phyloP scores from a whole-genome alignment of 148 eudicot genomes.

The Oxyria digyna region DNA sequence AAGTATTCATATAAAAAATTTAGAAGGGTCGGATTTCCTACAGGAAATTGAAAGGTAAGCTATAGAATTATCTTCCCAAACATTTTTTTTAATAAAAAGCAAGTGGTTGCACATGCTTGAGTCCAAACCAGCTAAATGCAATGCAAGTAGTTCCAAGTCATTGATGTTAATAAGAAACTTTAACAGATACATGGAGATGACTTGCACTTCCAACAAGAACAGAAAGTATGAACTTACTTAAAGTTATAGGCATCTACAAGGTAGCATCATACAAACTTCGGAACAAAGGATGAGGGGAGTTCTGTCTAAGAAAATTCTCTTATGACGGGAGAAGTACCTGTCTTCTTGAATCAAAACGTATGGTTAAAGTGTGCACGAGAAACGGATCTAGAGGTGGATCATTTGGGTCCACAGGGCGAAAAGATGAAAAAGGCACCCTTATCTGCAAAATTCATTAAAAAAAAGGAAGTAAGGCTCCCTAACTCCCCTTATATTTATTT shows the following conservation, averaged over 20 bases:
- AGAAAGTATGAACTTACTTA: neutral
- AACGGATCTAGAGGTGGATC: slow-evolving; percentile 95
- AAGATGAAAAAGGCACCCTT: slow-evolving; percentile 84
- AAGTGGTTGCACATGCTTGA: neutral
- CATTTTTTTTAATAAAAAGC: neutral
- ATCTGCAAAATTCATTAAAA: slow-evolving; percentile 27
- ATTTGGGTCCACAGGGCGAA: slow-evolving; percentile 75
- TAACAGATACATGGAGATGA: neutral
- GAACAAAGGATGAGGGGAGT: slow-evolving; percentile 7
- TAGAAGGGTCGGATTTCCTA: neutral
- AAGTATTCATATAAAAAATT: neutral
- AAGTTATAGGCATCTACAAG: neutral
- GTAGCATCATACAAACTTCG: neutral
- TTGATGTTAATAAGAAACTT: neutral
- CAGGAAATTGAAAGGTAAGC: neutral
- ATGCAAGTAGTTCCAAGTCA: neutral
- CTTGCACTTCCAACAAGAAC: neutral
- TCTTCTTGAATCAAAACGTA: slow-evolving; percentile 89
- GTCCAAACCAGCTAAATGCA: neutral
- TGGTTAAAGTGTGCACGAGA: slow-evolving; percentile 82
- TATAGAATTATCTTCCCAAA: neutral
- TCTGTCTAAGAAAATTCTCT: neutral
- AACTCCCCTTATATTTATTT: neutral
- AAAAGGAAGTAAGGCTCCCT: neutral
- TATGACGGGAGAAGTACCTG: slow-evolving; percentile 31